phyloP scores from a whole-genome alignment of 306 rosid genomes.

The Abrus precatorius region DNA sequence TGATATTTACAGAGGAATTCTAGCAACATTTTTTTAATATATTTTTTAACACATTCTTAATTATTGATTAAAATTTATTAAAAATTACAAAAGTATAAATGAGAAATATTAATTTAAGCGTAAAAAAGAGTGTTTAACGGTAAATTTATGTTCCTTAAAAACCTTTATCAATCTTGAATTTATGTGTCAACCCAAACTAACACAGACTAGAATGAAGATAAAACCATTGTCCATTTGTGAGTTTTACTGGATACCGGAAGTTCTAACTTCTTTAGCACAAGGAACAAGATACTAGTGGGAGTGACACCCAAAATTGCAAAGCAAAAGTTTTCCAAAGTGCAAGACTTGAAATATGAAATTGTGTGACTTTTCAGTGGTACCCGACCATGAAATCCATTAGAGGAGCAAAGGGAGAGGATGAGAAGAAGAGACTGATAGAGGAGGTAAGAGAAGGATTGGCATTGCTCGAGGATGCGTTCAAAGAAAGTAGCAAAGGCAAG shows the following conservation, averaged over 20 bases:
- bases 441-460: conserved; percentile 50
- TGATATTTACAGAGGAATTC: too few species aligned
- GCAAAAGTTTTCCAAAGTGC: neutral
- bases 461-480: conserved; percentile 59
- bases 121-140: too few species aligned
- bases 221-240: neutral
- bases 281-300: too few species aligned
- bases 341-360: neutral
- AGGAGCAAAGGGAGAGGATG: conserved; percentile 55
- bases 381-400: conserved; percentile 51
- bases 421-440: conserved; percentile 47
- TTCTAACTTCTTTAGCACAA: neutral
- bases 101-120: too few species aligned
- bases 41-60: too few species aligned
- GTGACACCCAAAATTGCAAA: neutral
- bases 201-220: neutral
- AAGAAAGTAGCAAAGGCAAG: conserved; percentile 61
- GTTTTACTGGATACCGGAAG: neutral
- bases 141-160: too few species aligned
- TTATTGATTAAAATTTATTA: too few species aligned
- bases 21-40: too few species aligned
- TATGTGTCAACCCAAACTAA: neutral
- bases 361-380: conserved; percentile 57
- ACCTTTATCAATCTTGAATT: too few species aligned
- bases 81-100: too few species aligned